Evolutionary conservation across 2,329 filamentous ascomycete species (phyloP).

Genomic region (Blastomyces emzantsi): DNA sequence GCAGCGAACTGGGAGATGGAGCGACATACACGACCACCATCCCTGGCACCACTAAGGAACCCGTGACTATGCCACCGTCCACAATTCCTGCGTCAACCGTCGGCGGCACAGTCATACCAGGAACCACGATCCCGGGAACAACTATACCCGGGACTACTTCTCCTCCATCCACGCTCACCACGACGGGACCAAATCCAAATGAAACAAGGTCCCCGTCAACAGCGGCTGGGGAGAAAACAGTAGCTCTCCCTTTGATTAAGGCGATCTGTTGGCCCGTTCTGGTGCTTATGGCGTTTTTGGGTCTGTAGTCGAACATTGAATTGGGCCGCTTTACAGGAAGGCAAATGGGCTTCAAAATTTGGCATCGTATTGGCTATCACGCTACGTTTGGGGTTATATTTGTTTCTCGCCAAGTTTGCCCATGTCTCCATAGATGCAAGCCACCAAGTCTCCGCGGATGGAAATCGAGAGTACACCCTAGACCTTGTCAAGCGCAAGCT

Average conservation of each 20-base stretch:
- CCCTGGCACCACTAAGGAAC: background rate
- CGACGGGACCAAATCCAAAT: background rate
- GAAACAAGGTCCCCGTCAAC: background rate
- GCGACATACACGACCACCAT: constrained; percentile 8
- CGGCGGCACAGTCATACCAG: constrained; percentile 10
- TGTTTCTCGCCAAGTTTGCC: background rate
- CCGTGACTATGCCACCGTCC: constrained; percentile 6
- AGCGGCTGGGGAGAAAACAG: background rate
- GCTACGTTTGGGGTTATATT: background rate
- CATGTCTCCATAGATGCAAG: background rate
- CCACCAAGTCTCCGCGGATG: background rate
- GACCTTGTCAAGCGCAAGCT: background rate
- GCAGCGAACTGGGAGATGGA: constrained; percentile 32
- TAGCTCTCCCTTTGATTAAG: background rate
- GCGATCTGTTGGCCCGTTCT: background rate
- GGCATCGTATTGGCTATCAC: background rate
- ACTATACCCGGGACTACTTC: background rate
- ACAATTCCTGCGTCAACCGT: constrained; percentile 5
- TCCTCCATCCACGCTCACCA: background rate
- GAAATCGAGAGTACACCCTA: background rate
- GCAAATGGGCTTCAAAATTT: background rate
- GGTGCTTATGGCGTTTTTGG: background rate
- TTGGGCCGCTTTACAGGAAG: background rate
- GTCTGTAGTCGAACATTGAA: background rate
- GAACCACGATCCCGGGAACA: constrained; percentile 7